Conservation (phyloP, 139 green algal species). For the Chlorella sp. region DNA sequence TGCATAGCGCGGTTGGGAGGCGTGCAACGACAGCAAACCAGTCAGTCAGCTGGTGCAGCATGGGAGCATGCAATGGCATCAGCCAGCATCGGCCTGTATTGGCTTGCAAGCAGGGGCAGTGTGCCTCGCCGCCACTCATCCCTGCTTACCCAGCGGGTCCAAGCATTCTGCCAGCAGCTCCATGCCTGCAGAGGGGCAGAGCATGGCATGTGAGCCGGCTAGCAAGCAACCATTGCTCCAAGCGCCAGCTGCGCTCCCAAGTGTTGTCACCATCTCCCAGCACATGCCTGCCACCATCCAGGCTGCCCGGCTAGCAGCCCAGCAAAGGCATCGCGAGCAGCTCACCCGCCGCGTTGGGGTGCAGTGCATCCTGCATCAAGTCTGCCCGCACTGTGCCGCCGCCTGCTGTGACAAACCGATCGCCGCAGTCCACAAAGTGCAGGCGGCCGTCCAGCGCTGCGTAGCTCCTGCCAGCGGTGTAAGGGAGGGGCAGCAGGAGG, state of each 20-base stretch:
- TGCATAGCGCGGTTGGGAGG: not conserved
- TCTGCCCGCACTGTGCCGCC: not conserved
- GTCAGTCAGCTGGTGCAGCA: not conserved
- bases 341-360: conserved; percentile 21
- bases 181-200: conserved; percentile 36
- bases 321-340: no score
- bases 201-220: no score
- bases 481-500: not conserved
- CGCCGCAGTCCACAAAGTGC: conserved; percentile 45
- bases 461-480: not conserved
- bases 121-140: no score
- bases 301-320: no score
- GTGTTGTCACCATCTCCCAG: no score
- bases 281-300: no score
- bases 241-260: no score
- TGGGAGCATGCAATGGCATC: no score
- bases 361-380: conserved; percentile 38
- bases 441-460: conserved; percentile 12
- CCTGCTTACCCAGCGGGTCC: conserved; percentile 2
- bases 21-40: no score
- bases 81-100: no score
- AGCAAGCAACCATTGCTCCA: no score
- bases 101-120: no score
- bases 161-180: conserved; percentile 48
- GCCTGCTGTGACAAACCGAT: not conserved